A percentile compares a stretch with the other conserved stretches of the same genome.
Evolutionary conservation across 169 alveolate species (phyloP).

Genomic region (Miamiensis avidus): DNA sequence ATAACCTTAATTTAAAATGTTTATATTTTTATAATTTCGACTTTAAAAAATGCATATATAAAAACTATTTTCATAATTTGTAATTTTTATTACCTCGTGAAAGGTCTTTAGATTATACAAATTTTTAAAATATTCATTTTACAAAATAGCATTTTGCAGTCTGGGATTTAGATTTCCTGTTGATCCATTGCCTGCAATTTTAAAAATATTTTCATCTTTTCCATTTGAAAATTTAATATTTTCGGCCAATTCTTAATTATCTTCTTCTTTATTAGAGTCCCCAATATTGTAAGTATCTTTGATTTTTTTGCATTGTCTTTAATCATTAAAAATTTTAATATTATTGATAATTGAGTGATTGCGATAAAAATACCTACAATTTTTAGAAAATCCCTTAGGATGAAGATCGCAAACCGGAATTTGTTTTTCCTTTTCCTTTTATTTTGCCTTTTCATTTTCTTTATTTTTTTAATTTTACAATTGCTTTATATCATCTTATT

Average conservation of each 20-base stretch:
- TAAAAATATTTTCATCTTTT: not conserved
- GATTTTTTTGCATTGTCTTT: not conserved
- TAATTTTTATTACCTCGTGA: constrained; percentile 14
- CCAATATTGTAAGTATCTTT: not conserved
- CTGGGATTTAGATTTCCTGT: not conserved
- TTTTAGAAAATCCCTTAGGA: not conserved
- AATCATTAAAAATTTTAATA: too few species aligned
- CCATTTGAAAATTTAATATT: not conserved
- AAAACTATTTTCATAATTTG: too few species aligned
- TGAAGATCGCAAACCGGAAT: not conserved
- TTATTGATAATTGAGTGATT: too few species aligned
- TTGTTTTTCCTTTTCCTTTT: too few species aligned
- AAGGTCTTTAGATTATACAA: constrained; percentile 40
- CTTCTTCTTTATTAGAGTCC: not conserved
- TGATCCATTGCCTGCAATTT: not conserved
- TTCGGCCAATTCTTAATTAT: not conserved
- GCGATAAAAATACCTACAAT: not conserved
- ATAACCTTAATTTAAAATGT: not conserved
- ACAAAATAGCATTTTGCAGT: not conserved
- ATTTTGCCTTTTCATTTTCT: not conserved
- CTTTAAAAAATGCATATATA: too few species aligned
- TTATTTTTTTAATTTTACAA: too few species aligned
- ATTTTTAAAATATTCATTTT: not conserved
- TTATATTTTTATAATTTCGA: not conserved
- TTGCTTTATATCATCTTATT: not conserved